Evolutionary conservation across 2,329 filamentous ascomycete genomes (phyloP).

Genomic region (Xylariaceae sp.): DNA sequence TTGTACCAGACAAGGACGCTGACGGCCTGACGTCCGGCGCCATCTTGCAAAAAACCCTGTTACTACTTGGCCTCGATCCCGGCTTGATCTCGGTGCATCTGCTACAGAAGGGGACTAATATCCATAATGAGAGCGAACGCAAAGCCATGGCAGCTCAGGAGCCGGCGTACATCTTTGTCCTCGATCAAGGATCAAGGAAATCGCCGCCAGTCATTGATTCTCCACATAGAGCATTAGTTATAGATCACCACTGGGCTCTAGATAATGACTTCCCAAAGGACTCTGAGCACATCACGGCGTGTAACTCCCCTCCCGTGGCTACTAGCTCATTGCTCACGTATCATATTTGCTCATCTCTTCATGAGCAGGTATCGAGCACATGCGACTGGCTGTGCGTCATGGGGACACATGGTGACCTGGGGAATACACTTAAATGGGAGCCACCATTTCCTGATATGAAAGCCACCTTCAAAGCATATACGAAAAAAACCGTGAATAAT

Average conservation of each 20-base stretch:
- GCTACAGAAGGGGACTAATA: constrained; percentile 62
- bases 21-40: constrained; percentile 70
- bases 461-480: constrained; percentile 62
- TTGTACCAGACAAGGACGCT: constrained; percentile 73
- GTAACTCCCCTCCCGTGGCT: constrained; percentile 67
- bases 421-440: constrained; percentile 68
- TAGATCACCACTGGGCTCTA: constrained; percentile 68
- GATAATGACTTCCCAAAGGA: constrained; percentile 61
- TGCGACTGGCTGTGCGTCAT: constrained; percentile 68
- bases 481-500: constrained; percentile 67
- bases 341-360: constrained; percentile 63
- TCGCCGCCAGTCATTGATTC: constrained; percentile 59
- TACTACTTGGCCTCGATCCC: constrained; percentile 60
- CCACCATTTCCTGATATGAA: constrained; percentile 71
- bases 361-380: constrained; percentile 52
- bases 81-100: constrained; percentile 63
- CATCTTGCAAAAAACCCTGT: constrained; percentile 65
- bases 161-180: constrained; percentile 65
- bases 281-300: constrained; percentile 64
- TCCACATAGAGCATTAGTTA: constrained; percentile 59
- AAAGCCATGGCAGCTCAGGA: constrained; percentile 54
- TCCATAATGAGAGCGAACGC: constrained; percentile 62
- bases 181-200: constrained; percentile 68
- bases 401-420: constrained; percentile 71
- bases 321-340: constrained; percentile 70